Base-by-base conservation (phyloP, 306 rosid genomes). In the Canavalia gladiata region DNA sequence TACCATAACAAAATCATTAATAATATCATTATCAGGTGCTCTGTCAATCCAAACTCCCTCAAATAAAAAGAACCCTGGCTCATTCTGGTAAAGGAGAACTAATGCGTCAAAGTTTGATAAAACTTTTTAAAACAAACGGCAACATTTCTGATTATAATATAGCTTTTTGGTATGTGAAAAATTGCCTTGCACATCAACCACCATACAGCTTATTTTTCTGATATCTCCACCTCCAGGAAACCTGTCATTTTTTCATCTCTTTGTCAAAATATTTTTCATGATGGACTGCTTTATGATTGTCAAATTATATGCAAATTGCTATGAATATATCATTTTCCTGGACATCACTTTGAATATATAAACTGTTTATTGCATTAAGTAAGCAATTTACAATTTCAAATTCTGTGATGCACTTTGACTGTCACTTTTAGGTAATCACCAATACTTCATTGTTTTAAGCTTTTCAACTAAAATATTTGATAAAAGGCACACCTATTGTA, bases 91-190 rank as follows among this genome's bases (percentile, higher is more conserved):
- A 60, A 60, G 7, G 28, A 59, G 43, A 60, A 60, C 4, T 60
- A 34, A 60, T 34, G 46, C 42, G 49, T 54, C 49, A 77, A 13
- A 71, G 64, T 47, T 77, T 18, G 64, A 77, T 49, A 46, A 76
- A 35, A 33, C 35, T 63, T 12, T 29, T 5, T 60, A 45, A 10
- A 62, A 45, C 7, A 30, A 76, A 62, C 34, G 30, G 72, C 43
- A 51, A 37, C 66, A 28, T 37, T 63, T 28, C 52, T 31, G 47
- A 5, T 33, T n/a, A 46, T 31, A 18, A 3, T 49, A 13, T 75
- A 46, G 43, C 29, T 59, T 10, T 59, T 75, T 31, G 46, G 10
- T 33, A 25, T 60, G 25, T 31, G 30, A 34, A 58, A 58, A 46
- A 46, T 31, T n/a, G 33, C 0, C 29, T 5, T 7, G 31, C 55